These are phyloP conservation scores for Fusarium robinianum DNA, from an alignment of 2,329 filamentous ascomycete genomes.

Conservation along the genomic window DNA sequence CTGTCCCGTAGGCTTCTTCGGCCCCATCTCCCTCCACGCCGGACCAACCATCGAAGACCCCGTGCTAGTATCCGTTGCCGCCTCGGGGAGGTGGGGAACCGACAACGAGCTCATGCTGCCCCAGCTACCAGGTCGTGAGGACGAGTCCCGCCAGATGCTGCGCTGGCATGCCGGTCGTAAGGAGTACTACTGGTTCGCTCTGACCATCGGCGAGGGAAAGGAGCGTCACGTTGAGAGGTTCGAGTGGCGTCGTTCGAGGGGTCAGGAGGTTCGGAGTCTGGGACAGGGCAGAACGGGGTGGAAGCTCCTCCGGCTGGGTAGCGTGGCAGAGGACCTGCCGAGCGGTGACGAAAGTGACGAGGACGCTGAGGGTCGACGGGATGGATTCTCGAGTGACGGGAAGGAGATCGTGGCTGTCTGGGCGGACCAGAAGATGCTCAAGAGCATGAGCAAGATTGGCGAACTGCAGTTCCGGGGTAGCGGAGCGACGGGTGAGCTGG, in stretches of 20 bases:
- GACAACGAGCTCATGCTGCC: conserved; percentile 19
- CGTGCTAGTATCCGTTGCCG: conserved; percentile 1
- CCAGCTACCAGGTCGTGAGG: not conserved
- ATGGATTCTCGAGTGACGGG: conserved; percentile 22
- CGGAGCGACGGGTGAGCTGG: conserved; percentile 22
- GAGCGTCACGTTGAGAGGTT: conserved; percentile 18
- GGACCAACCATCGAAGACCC: not conserved
- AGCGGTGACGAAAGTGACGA: not conserved
- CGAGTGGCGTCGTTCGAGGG: conserved; percentile 24
- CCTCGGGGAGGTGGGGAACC: not conserved
- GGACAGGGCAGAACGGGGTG: conserved; percentile 24
- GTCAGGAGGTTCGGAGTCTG: conserved; percentile 27
- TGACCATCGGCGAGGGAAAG: not conserved
- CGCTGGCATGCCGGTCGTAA: conserved; percentile 7
- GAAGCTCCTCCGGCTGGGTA: conserved; percentile 26
- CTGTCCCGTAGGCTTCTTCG: conserved; percentile 5
- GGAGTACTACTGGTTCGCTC: too few species aligned
- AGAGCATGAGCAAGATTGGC: conserved; percentile 20
- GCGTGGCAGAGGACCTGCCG: not conserved
- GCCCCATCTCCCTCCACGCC: conserved; percentile 13
- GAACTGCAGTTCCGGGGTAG: conserved; percentile 25
- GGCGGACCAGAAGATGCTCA: conserved; percentile 7
- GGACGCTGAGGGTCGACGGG: not conserved
- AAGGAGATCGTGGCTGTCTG: conserved; percentile 28
- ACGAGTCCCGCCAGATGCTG: conserved; percentile 3